Evolutionary conservation across 1,284 basidiomycete genomes (phyloP).

Genomic region (Microbotryomycetes sp.): DNA sequence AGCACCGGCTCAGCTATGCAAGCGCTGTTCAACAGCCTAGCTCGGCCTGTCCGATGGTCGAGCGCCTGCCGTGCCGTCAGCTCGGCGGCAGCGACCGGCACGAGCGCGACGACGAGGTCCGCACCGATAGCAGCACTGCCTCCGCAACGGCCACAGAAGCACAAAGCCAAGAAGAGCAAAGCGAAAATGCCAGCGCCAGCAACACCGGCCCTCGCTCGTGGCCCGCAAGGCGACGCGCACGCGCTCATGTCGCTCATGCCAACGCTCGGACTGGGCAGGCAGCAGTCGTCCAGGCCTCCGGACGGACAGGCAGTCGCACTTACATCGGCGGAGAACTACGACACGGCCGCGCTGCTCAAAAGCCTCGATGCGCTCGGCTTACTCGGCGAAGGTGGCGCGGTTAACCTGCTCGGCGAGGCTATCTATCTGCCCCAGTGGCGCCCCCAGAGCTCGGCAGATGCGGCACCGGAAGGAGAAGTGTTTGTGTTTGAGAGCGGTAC

Average conservation of each 20-base stretch:
- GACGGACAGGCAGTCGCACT: slow-evolving; percentile 32
- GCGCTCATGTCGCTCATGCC: not conserved
- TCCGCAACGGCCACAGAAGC: slow-evolving; percentile 22
- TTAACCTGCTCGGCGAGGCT: slow-evolving; percentile 36
- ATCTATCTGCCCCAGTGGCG: slow-evolving; percentile 33
- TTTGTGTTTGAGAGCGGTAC: slow-evolving; percentile 35
- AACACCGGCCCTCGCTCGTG: not conserved
- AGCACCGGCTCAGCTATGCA: too few species aligned
- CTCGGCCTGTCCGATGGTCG: too few species aligned
- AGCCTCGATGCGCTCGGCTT: slow-evolving; percentile 22
- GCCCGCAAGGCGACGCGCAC: not conserved
- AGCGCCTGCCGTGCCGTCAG: not conserved
- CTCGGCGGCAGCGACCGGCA: not conserved
- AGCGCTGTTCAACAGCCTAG: too few species aligned
- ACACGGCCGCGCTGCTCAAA: slow-evolving; percentile 29
- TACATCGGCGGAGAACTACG: slow-evolving; percentile 32
- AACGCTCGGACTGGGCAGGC: not conserved
- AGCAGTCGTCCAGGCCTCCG: not conserved
- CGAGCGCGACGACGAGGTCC: not conserved
- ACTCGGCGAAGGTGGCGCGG: slow-evolving; percentile 25
- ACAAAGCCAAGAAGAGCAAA: slow-evolving; percentile 27
- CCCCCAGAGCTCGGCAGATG: not conserved
- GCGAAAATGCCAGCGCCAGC: not conserved
- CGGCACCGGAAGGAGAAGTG: slow-evolving; percentile 28
- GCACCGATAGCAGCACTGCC: not conserved